Conservation (phyloP, 169 alveolate genomes). For the Cryptosporidium meleagridis region DNA sequence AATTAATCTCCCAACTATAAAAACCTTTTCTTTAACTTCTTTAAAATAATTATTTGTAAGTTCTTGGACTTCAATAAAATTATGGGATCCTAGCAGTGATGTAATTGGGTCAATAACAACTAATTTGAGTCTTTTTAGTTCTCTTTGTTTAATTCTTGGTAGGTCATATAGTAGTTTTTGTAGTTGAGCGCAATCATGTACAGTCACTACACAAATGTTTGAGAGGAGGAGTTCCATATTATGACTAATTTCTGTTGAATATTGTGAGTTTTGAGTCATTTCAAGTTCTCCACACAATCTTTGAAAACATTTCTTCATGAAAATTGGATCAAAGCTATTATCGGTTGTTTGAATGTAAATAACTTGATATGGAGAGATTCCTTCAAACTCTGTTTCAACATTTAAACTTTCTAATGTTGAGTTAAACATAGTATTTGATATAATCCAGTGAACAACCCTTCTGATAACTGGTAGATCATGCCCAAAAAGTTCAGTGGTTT, state of each 20-base stretch:
- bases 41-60: background rate
- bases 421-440: slow-evolving; percentile 52
- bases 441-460: slow-evolving; percentile 54
- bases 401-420: background rate
- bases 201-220: slow-evolving; percentile 32
- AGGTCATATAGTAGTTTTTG: slow-evolving; percentile 15
- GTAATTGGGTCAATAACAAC: slow-evolving; percentile 64
- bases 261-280: slow-evolving; percentile 20
- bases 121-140: background rate
- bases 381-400: background rate
- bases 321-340: slow-evolving; percentile 62
- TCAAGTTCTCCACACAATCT: slow-evolving; percentile 53
- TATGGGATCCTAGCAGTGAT: slow-evolving; percentile 31
- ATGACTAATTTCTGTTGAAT: slow-evolving; percentile 25
- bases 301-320: slow-evolving; percentile 61
- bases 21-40: slow-evolving; percentile 12
- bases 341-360: slow-evolving; percentile 56
- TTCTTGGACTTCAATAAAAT: slow-evolving; percentile 4
- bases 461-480: slow-evolving; percentile 42
- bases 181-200: slow-evolving; percentile 11
- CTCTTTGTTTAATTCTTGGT: slow-evolving; percentile 7
- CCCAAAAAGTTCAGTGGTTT: slow-evolving; percentile 63
- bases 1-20: slow-evolving; percentile 28
- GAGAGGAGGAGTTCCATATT: slow-evolving; percentile 19
- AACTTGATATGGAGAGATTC: background rate